These are phyloP conservation scores for Microdochium paspali DNA, from an alignment of 2,329 filamentous ascomycete genomes.

Conservation along the genomic window DNA sequence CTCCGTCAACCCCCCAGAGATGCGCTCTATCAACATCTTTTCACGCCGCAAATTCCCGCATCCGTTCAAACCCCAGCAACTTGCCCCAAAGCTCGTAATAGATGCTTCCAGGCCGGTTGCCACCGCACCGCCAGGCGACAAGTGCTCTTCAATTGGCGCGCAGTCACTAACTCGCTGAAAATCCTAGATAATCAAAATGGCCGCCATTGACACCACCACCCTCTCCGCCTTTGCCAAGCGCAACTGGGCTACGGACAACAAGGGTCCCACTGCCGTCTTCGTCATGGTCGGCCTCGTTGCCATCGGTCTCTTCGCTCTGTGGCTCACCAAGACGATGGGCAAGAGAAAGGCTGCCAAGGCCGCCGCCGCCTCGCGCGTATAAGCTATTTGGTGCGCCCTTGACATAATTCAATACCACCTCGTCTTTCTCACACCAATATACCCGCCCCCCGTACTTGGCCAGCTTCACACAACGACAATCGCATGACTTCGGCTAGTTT, in stretches of 20 bases:
- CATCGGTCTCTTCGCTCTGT: constrained; percentile 17
- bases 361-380: constrained; percentile 1
- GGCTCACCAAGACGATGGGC: constrained; percentile 17
- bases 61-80: too few species aligned
- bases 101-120: too few species aligned
- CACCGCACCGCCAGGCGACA: too few species aligned
- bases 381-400: not conserved
- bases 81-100: too few species aligned
- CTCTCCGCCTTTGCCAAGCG: constrained; percentile 20
- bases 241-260: constrained; percentile 21
- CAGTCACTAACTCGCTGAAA: not conserved
- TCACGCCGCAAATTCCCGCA: too few species aligned
- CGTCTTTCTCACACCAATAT: not conserved
- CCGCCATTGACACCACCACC: constrained; percentile 21
- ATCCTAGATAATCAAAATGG: constrained; percentile 17
- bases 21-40: too few species aligned
- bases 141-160: too few species aligned
- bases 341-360: constrained; percentile 18
- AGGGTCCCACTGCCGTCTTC: constrained; percentile 23
- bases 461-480: not conserved
- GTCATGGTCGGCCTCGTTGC: constrained; percentile 23
- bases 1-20: too few species aligned
- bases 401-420: constrained; percentile 4
- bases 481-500: too few species aligned
- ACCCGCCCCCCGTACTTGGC: not conserved